Conservation (phyloP, 345 rosid species). For the Arabidopsis arenosa region DNA sequence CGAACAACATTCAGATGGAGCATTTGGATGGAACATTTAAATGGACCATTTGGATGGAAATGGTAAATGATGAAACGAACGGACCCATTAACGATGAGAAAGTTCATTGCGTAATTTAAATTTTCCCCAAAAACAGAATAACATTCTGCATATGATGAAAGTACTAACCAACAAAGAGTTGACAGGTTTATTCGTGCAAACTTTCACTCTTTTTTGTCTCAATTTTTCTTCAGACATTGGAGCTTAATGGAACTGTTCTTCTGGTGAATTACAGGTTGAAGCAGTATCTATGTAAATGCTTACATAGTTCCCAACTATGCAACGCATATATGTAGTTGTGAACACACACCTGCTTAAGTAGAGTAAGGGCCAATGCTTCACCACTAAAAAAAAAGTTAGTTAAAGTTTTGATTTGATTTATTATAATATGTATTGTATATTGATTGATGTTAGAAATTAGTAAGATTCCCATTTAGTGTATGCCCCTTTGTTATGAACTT, state of each 20-base stretch:
- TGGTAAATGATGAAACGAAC: too few relatives aligned
- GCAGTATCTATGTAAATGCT: constrained; percentile 35
- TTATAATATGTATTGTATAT: neutral
- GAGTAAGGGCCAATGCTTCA: constrained; percentile 31
- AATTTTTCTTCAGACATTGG: neutral
- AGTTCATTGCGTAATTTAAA: constrained; percentile 14
- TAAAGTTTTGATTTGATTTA: constrained; percentile 37
- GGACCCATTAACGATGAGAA: constrained; percentile 12
- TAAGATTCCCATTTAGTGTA: constrained; percentile 37
- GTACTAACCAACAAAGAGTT: constrained; percentile 60
- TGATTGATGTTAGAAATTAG: constrained; percentile 27
- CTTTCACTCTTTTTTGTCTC: neutral
- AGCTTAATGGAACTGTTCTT: constrained; percentile 25
- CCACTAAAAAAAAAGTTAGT: constrained; percentile 25
- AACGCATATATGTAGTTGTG: too few relatives aligned
- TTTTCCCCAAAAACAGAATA: constrained; percentile 64
- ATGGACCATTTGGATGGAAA: too few relatives aligned
- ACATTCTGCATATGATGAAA: constrained; percentile 73
- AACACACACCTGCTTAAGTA: neutral
- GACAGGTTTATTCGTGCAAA: constrained; percentile 53
- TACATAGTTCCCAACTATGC: too few relatives aligned
- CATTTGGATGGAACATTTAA: too few relatives aligned
- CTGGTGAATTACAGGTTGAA: constrained; percentile 67
- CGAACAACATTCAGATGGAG: too few relatives aligned
- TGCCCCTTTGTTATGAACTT: neutral